Conservation (phyloP, 164 flowering plant genomes). For the grape (Vitis vinifera) region DNA sequence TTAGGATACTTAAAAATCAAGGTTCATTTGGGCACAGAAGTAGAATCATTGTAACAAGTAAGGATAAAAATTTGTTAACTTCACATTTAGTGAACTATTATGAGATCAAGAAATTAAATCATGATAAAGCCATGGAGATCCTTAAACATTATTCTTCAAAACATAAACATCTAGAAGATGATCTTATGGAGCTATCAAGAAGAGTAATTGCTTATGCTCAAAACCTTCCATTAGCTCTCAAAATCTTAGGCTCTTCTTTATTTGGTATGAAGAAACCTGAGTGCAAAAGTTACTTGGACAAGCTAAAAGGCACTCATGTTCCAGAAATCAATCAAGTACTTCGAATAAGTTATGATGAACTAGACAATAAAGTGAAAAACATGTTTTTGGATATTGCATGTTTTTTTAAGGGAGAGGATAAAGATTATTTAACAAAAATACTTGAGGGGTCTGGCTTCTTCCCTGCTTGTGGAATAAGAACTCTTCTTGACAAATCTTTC, state of each 20-base stretch:
- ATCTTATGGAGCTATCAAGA: not conserved
- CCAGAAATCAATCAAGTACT: not conserved
- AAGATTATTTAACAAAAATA: not conserved
- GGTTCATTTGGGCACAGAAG: slow-evolving; percentile 6
- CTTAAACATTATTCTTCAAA: not conserved
- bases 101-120: not conserved
- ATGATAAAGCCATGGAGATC: not conserved
- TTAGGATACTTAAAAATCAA: not conserved
- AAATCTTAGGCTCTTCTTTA: slow-evolving; percentile 1
- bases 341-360: not conserved
- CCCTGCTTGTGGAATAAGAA: not conserved
- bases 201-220: not conserved
- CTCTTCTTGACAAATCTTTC: slow-evolving; percentile 9
- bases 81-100: not conserved
- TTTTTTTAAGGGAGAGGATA: not conserved
- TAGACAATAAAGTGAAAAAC: not conserved
- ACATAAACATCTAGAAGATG: not conserved
- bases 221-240: slow-evolving; percentile 5
- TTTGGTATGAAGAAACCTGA: not conserved
- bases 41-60: slow-evolving; percentile 6
- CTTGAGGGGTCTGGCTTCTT: not conserved
- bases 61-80: slow-evolving; percentile 3
- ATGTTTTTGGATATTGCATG: slow-evolving; percentile 1
- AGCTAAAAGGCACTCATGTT: not conserved
- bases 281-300: not conserved